phyloP scores from a whole-genome alignment of 257 asterid species.

The Ophiorrhiza pumila region DNA sequence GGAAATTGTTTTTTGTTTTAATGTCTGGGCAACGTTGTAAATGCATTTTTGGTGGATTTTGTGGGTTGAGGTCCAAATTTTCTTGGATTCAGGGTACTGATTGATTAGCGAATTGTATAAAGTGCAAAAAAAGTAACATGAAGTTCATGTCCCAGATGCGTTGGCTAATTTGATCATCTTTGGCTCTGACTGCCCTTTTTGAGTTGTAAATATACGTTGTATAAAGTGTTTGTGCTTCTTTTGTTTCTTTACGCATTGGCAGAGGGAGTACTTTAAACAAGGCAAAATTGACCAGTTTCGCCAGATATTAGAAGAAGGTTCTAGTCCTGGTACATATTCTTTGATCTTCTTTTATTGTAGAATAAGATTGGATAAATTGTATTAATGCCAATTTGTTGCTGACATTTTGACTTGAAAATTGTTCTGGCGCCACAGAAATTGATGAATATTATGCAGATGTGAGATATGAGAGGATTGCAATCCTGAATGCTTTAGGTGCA shows the following conservation, averaged over 20 bases:
- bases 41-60: neutral
- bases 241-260: conserved; percentile 26
- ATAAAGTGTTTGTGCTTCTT: neutral
- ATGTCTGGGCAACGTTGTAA: too few species aligned
- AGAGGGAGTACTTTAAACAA: conserved; percentile 99
- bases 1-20: neutral
- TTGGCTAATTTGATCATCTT: neutral
- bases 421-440: conserved; percentile 68
- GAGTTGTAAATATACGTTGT: neutral
- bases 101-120: neutral
- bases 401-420: conserved; percentile 10
- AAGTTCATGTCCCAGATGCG: neutral
- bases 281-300: conserved; percentile 86
- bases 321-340: conserved; percentile 73
- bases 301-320: conserved; percentile 97
- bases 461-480: conserved; percentile 93
- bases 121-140: neutral
- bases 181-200: neutral
- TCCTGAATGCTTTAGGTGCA: conserved; percentile 95
- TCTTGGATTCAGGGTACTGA: neutral
- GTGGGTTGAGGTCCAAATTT: neutral
- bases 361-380: neutral
- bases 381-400: conserved; percentile 1
- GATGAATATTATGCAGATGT: conserved; percentile 98
- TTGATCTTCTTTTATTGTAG: neutral